Evolutionary conservation across 2,329 filamentous ascomycete species (phyloP).

Genomic region (Diaporthe longicolla): DNA sequence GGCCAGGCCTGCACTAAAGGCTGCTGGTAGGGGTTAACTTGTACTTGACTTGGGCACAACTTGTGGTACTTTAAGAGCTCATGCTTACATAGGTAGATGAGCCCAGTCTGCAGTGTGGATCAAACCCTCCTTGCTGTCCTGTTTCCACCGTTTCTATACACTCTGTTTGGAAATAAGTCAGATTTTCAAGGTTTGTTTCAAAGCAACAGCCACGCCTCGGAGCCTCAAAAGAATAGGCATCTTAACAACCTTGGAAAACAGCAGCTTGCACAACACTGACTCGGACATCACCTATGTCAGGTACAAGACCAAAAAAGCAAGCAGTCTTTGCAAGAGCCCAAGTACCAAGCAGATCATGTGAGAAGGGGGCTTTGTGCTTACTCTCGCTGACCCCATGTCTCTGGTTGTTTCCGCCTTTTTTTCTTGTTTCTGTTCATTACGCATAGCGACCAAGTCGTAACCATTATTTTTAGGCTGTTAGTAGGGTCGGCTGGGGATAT

Average conservation of each 20-base stretch:
- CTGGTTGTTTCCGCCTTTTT: background rate
- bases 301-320: background rate
- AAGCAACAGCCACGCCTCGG: background rate
- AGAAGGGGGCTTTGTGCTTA: background rate
- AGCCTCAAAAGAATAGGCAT: background rate
- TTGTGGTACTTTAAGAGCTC: background rate
- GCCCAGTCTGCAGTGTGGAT: too few relatives aligned
- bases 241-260: background rate
- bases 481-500: too few relatives aligned
- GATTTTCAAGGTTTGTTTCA: background rate
- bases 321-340: background rate
- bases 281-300: background rate
- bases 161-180: background rate
- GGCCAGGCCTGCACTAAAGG: slow-evolving; percentile 16
- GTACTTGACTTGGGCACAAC: too few relatives aligned
- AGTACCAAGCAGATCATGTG: slow-evolving; percentile 1
- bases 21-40: background rate
- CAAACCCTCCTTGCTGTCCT: background rate
- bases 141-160: background rate
- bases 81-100: background rate
- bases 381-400: background rate
- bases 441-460: too few relatives aligned
- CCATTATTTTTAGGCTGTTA: too few relatives aligned
- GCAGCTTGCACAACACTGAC: background rate
- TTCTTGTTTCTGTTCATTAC: background rate